phyloP scores from a whole-genome alignment of 371 early-diverging fungal genomes.

The Vairimorpha ceranae region DNA sequence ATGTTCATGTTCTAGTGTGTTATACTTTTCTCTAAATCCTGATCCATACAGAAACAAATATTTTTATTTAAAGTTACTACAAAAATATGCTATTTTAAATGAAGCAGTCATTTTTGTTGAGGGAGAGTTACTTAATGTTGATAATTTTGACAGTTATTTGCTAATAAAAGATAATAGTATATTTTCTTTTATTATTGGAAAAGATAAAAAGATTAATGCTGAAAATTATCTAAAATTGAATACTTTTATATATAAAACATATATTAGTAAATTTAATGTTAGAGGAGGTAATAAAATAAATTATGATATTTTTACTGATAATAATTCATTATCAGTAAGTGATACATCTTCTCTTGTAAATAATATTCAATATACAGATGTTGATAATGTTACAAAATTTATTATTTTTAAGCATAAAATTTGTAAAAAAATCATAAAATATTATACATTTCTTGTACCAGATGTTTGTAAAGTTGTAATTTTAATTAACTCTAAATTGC shows the following conservation, averaged over 20 bases:
- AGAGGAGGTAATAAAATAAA: background rate
- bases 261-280: background rate
- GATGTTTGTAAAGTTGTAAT: background rate
- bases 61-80: background rate
- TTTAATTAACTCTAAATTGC: background rate
- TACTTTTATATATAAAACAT: background rate
- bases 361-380: background rate
- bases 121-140: background rate
- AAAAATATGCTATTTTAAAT: background rate
- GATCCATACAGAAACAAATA: too few species aligned
- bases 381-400: background rate
- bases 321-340: background rate
- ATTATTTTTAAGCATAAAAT: background rate
- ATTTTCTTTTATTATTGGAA: background rate
- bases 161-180: background rate
- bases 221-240: background rate
- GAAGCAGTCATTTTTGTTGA: background rate
- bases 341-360: background rate
- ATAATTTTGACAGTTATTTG: background rate
- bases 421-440: background rate
- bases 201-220: background rate
- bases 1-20: background rate
- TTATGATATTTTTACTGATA: background rate
- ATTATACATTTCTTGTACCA: background rate
- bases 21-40: background rate